phyloP scores from a whole-genome alignment of 768 basidiomycete species.

The Auriscalpium vulgare region DNA sequence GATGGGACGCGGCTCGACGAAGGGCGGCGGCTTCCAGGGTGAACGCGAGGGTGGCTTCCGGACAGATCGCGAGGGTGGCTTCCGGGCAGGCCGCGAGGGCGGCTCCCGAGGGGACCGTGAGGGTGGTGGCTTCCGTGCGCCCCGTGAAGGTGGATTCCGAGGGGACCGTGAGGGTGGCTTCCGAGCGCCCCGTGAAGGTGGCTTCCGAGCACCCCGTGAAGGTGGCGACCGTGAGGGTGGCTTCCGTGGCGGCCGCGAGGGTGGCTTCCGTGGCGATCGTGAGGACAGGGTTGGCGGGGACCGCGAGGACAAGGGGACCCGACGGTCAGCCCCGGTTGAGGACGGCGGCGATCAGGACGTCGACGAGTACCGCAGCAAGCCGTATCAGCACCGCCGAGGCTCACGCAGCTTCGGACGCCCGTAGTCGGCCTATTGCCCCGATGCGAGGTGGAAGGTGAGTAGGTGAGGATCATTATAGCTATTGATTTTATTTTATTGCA shows the following conservation, averaged over 20 bases:
- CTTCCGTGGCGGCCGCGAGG: not conserved
- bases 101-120: not conserved
- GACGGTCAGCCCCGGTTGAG: too few relatives aligned
- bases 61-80: not conserved
- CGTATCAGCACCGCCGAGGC: too few relatives aligned
- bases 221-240: not conserved
- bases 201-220: not conserved
- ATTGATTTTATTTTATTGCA: not conserved
- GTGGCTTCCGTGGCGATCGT: not conserved
- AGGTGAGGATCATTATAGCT: not conserved
- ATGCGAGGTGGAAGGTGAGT: too few relatives aligned
- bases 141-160: not conserved
- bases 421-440: too few relatives aligned
- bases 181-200: not conserved
- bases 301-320: not conserved
- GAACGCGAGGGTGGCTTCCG: not conserved
- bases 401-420: too few relatives aligned
- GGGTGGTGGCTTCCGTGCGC: not conserved
- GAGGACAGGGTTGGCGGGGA: not conserved
- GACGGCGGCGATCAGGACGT: too few relatives aligned
- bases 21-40: not conserved
- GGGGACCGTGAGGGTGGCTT: not conserved
- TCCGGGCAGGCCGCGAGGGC: not conserved
- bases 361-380: too few relatives aligned
- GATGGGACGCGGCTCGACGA: not conserved